Conservation (phyloP, 108 stramenopile species). For the Fragilariopsis cylindrus region DNA sequence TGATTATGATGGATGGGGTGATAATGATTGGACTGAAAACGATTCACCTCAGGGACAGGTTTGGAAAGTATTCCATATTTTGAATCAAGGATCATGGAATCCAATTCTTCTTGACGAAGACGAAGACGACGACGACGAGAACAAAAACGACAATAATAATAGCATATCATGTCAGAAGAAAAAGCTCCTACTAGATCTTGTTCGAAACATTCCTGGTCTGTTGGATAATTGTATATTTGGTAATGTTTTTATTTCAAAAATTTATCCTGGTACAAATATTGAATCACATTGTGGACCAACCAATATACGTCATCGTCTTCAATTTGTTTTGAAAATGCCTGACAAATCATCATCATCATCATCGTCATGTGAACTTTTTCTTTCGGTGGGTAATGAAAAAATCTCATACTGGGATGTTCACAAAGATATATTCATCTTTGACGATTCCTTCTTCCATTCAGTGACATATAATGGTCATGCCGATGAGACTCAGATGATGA, state of each 20-base stretch:
- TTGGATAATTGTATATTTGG: conserved; percentile 32
- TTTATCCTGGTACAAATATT: conserved; percentile 30
- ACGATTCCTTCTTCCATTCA: conserved; percentile 67
- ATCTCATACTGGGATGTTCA: conserved; percentile 35
- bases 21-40: conserved; percentile 16
- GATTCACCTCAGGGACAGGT: conserved; percentile 17
- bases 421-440: conserved; percentile 57
- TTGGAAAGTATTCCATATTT: conserved; percentile 37
- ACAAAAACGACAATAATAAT: not conserved
- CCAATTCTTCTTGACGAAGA: not conserved
- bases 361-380: conserved; percentile 11
- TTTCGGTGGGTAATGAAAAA: conserved; percentile 31
- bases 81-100: conserved; percentile 42
- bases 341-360: not conserved
- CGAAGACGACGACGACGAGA: not conserved
- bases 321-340: conserved; percentile 54
- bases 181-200: conserved; percentile 1
- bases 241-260: conserved; percentile 34
- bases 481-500: not conserved
- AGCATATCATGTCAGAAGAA: not conserved
- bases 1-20: conserved; percentile 3
- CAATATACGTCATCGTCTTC: conserved; percentile 62
- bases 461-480: conserved; percentile 28
- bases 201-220: conserved; percentile 17
- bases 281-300: conserved; percentile 65